phyloP scores from a whole-genome alignment of 768 basidiomycete species.

The Tylopilus intermedius region DNA sequence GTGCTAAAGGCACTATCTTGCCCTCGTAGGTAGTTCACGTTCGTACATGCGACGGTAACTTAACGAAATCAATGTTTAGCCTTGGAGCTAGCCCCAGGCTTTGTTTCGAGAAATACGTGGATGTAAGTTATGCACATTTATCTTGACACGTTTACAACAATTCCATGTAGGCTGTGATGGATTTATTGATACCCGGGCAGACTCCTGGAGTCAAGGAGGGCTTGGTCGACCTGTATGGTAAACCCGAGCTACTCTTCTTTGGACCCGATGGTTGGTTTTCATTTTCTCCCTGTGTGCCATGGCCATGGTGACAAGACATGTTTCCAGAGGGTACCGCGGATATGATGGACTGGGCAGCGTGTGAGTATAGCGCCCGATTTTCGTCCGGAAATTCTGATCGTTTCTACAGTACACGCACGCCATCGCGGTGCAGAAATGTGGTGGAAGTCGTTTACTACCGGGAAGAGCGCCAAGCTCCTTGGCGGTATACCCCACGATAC shows the following conservation, averaged over 20 bases:
- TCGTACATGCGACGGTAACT: not conserved
- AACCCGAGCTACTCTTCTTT: constrained; percentile 91
- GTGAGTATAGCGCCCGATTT: constrained; percentile 39
- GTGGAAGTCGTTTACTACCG: constrained; percentile 99
- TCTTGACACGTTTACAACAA: constrained; percentile 8
- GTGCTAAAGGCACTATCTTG: constrained; percentile 94
- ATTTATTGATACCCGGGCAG: constrained; percentile 92
- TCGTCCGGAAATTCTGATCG: not conserved
- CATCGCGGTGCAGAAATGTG: constrained; percentile 82
- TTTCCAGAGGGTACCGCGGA: constrained; percentile 86
- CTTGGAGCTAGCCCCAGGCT: constrained; percentile 78
- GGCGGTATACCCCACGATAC: constrained; percentile 90
- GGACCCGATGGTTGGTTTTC: constrained; percentile 74
- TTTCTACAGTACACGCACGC: constrained; percentile 70
- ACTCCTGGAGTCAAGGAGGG: constrained; percentile 95
- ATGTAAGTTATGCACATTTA: constrained; percentile 46
- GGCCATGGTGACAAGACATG: constrained; percentile 7
- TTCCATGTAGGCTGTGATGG: constrained; percentile 66
- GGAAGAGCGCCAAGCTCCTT: constrained; percentile 85
- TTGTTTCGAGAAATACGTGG: constrained; percentile 98
- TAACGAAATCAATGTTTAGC: constrained; percentile 28
- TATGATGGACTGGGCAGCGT: constrained; percentile 99
- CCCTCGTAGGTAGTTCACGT: constrained; percentile 58
- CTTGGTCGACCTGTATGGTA: constrained; percentile 82
- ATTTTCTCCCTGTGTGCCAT: not conserved